Conservation (phyloP, 495 filamentous ascomycete genomes). For the Lasiosphaeriaceae sp. region DNA sequence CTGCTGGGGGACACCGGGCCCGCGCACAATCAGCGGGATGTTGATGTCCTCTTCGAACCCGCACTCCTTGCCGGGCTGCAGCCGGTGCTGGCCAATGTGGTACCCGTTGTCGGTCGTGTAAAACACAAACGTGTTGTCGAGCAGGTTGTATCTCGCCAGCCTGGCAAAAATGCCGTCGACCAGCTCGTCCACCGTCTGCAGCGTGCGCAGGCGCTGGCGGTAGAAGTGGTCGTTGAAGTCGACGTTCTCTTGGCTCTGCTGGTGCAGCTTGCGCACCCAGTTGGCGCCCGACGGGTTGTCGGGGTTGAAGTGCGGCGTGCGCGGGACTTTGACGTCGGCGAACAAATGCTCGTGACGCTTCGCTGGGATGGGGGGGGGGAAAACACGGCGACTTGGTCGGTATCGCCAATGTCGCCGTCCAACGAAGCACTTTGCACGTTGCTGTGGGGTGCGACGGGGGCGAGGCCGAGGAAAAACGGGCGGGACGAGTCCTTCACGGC, state of each 20-base stretch:
- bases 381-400: slow-evolving; percentile 30
- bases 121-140: slow-evolving; percentile 68
- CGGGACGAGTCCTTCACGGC: slow-evolving; percentile 36
- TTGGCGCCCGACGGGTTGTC: slow-evolving; percentile 52
- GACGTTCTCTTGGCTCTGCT: slow-evolving; percentile 51
- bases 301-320: slow-evolving; percentile 53
- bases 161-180: slow-evolving; percentile 54
- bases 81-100: slow-evolving; percentile 69
- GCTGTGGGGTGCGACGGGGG: slow-evolving; percentile 64
- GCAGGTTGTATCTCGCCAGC: slow-evolving; percentile 46
- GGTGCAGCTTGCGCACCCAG: slow-evolving; percentile 56
- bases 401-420: slow-evolving; percentile 7
- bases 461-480: slow-evolving; percentile 67
- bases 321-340: slow-evolving; percentile 42
- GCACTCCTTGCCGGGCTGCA: slow-evolving; percentile 68
- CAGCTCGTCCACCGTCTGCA: slow-evolving; percentile 69
- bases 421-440: slow-evolving; percentile 38
- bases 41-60: slow-evolving; percentile 74
- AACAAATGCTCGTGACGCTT: slow-evolving; percentile 48
- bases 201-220: slow-evolving; percentile 55
- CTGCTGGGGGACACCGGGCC: slow-evolving; percentile 50
- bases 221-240: slow-evolving; percentile 69
- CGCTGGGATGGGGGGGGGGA: slow-evolving; percentile 49
- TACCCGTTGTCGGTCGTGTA: slow-evolving; percentile 75
- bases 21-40: slow-evolving; percentile 61